These are phyloP conservation scores for Malus sylvestris DNA, from an alignment of 306 rosid genomes.

Conservation along the genomic window DNA sequence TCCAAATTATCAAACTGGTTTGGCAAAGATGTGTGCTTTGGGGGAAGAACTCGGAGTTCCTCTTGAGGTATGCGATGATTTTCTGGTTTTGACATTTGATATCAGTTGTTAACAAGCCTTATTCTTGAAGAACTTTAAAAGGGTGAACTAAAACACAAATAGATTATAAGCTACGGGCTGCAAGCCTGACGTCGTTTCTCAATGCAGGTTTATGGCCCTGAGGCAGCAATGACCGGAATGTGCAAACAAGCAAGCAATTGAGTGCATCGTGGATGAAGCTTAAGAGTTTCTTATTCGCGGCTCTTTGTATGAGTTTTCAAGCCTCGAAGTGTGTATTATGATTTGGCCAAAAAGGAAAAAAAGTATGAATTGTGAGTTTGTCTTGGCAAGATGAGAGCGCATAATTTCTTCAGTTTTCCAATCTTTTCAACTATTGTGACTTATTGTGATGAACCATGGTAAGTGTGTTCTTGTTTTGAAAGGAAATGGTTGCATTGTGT, in stretches of 20 bases:
- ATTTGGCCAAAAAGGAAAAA: background rate
- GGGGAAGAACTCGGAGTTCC: conserved; percentile 80
- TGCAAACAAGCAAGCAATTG: conserved; percentile 73
- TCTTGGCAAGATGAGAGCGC: background rate
- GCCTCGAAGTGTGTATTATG: background rate
- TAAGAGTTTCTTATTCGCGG: background rate
- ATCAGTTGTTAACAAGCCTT: background rate
- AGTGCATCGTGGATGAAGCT: conserved; percentile 52
- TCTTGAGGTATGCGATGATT: conserved; percentile 46
- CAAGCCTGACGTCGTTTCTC: background rate
- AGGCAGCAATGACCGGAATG: conserved; percentile 82
- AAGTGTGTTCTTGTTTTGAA: background rate
- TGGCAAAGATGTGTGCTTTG: conserved; percentile 64
- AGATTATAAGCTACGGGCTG: background rate
- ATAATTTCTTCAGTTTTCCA: background rate
- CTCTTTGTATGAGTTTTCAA: background rate
- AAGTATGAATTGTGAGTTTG: background rate
- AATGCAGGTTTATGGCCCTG: conserved; percentile 76
- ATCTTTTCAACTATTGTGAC: background rate
- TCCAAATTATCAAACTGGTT: conserved; percentile 81
- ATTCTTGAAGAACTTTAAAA: background rate
- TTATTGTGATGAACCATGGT: background rate
- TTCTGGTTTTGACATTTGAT: background rate
- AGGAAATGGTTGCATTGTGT: no score
- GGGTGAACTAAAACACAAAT: no score